Base-by-base conservation (phyloP, 2,329 filamentous ascomycete genomes). In the Colletotrichum theobromicola region DNA sequence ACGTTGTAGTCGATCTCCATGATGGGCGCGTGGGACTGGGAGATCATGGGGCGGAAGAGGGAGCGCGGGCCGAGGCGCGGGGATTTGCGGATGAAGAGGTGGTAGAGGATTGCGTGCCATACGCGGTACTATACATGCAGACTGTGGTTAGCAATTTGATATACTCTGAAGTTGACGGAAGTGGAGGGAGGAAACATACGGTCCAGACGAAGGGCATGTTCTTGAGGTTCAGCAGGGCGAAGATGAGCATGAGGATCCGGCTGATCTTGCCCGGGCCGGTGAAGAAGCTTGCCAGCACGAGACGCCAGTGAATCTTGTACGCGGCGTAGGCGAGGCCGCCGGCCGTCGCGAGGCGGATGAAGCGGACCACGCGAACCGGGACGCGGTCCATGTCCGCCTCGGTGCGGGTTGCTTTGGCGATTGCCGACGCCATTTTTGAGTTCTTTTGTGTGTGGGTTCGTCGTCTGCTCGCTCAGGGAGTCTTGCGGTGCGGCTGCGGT, bases 1-100 rank as follows among this genome's bases (percentile, higher is more conserved):
- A 95, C 81, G 85, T 97, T 96, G 86, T 95, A 95, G 85, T 98
- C 96, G 79, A 93, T 95, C 84, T 98, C 95, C 78, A 94, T 89
- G 68, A 94, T 85, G 1, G 94, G 90, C 16, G 93, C 90, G 80
- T 92, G 91, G 8, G 93, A 91, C 50, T 88, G 86, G 18, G 93
- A 91, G 73, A 94, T 91, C 66, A 94, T 85, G 62, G 94, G 93
- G 63, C 92, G 90, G 86, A 96, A 97, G 77, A 97, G 90, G 53
- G 93, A 90, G 75, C 91, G 88, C 2, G 92, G 90, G 60, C 87
- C 86, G 76, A 90, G 88, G 26, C 83, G 83, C 74, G 85, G 85
- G 70, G 85, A 83, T 60, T 87, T 86, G 76, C 87, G 88, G 72
- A 89, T 80, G 72, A 89, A 82, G 77, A 89, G 83, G 81, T 93